Evolutionary conservation across 106 monocot species (phyloP).

Genomic region (Phalaenopsis equestris): DNA sequence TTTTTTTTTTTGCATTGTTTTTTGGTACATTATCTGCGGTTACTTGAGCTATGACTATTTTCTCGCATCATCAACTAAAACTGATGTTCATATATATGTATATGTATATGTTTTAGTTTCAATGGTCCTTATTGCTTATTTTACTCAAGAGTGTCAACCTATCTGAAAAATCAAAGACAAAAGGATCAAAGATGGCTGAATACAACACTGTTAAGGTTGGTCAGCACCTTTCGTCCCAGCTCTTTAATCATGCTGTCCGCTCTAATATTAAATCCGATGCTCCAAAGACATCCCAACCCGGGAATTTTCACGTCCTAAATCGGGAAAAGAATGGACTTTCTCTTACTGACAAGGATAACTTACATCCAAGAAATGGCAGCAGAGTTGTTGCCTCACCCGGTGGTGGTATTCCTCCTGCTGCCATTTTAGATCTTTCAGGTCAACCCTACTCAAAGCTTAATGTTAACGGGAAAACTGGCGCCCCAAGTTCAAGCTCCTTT

Average conservation of each 20-base stretch:
- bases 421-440: conserved; percentile 14
- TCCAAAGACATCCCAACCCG: conserved; percentile 43
- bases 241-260: conserved; percentile 13
- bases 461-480: conserved; percentile 14
- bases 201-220: conserved; percentile 17
- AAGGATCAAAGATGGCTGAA: conserved; percentile 38
- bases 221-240: conserved; percentile 31
- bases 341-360: conserved; percentile 26
- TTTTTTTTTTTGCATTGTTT: not conserved
- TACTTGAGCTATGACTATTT: not conserved
- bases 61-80: not conserved
- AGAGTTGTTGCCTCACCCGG: conserved; percentile 19
- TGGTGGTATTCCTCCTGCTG: not conserved
- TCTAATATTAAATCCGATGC: conserved; percentile 33
- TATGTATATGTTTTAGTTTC: not conserved
- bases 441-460: conserved; percentile 20
- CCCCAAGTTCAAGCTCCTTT: conserved; percentile 2
- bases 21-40: not conserved
- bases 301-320: conserved; percentile 67
- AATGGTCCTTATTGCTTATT: not conserved
- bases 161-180: conserved; percentile 48
- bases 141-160: conserved; percentile 35
- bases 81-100: not conserved
- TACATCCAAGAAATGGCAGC: conserved; percentile 9
- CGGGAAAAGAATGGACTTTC: conserved; percentile 42